These are phyloP conservation scores for Aquilaria agallochum DNA, from an alignment of 441 rosid species.

Conservation along the genomic window DNA sequence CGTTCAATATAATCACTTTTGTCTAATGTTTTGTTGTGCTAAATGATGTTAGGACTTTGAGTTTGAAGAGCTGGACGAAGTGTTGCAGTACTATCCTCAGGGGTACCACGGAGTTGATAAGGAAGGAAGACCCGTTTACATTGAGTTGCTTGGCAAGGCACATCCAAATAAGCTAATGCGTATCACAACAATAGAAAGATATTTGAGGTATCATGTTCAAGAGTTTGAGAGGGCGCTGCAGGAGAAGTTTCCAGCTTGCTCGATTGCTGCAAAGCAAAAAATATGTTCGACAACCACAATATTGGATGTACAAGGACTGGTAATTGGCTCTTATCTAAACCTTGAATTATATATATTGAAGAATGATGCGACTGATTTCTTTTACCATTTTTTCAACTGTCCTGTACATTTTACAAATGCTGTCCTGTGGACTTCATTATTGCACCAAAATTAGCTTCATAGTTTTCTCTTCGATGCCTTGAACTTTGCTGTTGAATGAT, in stretches of 20 bases:
- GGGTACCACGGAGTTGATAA: conserved; percentile 97
- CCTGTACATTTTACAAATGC: no score
- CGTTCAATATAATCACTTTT: not conserved
- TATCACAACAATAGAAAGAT: conserved; percentile 74
- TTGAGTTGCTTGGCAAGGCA: conserved; percentile 94
- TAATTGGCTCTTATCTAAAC: conserved; percentile 26
- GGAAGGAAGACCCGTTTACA: conserved; percentile 95
- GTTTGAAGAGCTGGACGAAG: conserved; percentile 90
- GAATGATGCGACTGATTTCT: no score
- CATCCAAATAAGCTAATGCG: conserved; percentile 85
- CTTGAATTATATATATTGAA: no score
- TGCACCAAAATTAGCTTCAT: no score
- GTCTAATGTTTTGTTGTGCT: not conserved
- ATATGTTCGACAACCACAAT: conserved; percentile 82
- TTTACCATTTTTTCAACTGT: no score
- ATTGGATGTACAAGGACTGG: conserved; percentile 93
- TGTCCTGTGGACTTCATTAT: no score
- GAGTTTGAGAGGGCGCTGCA: conserved; percentile 87
- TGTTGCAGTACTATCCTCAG: conserved; percentile 89
- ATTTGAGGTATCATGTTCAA: conserved; percentile 90
- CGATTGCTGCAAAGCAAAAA: conserved; percentile 80
- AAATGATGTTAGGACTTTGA: conserved; percentile 61
- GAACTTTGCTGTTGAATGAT: not conserved
- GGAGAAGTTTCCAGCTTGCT: conserved; percentile 94
- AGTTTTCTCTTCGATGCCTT: no score